These are phyloP conservation scores for Thermothelomyces thermophilus DNA, from an alignment of 2,329 filamentous ascomycete species.

Conservation along the genomic window DNA sequence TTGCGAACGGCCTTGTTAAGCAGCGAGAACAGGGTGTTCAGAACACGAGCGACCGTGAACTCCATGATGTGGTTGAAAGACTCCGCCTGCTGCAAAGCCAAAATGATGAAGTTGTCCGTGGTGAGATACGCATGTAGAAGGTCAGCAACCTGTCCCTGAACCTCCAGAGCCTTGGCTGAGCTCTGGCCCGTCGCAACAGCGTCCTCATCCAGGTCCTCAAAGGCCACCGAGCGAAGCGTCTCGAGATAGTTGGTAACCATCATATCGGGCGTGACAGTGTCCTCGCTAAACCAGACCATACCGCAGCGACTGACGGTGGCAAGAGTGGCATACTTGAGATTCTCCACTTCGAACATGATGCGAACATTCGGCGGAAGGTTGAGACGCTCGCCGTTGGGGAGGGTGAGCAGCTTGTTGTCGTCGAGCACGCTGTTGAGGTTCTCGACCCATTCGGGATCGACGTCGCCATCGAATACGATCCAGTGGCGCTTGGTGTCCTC, in stretches of 20 bases:
- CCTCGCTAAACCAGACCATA: conserved; percentile 99
- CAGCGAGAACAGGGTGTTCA: conserved; percentile 90
- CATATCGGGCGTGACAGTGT: conserved; percentile 89
- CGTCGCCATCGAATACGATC: conserved; percentile 99
- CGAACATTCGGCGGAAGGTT: conserved; percentile 91
- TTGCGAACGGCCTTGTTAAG: conserved; percentile 90
- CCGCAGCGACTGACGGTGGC: conserved; percentile 99
- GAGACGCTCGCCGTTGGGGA: conserved; percentile 96
- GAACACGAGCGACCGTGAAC: conserved; percentile 81
- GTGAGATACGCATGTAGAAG: conserved; percentile 69
- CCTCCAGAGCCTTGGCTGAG: conserved; percentile 68
- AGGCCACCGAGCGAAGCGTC: conserved; percentile 70
- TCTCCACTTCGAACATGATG: conserved; percentile 99
- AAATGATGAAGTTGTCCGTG: conserved; percentile 72
- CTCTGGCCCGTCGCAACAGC: conserved; percentile 68
- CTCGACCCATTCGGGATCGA: conserved; percentile 99
- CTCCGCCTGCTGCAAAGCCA: conserved; percentile 68
- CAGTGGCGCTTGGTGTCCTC: conserved; percentile 96
- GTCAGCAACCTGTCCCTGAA: conserved; percentile 74
- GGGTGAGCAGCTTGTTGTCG: conserved; percentile 94
- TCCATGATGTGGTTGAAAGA: conserved; percentile 96
- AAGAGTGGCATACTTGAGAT: conserved; percentile 90
- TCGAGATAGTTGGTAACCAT: conserved; percentile 89
- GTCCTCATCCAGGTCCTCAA: conserved; percentile 95
- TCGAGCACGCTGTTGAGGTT: conserved; percentile 99